These are phyloP conservation scores for Podospora australis DNA, from an alignment of 495 filamentous ascomycete genomes.

Conservation along the genomic window DNA sequence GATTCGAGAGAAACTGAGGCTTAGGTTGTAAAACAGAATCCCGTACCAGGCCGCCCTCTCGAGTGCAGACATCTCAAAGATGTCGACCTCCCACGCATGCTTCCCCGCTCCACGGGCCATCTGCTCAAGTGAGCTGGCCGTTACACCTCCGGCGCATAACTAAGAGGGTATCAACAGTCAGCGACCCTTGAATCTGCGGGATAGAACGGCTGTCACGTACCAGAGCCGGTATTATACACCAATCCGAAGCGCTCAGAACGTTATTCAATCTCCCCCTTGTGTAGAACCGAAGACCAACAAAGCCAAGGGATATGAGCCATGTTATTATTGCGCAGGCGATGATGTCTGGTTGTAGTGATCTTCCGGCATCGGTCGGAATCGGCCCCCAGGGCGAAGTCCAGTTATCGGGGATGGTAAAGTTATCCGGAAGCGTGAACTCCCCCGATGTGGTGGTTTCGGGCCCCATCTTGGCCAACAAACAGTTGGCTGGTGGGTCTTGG, in stretches of 20 bases:
- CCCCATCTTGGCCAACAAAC: too few species aligned
- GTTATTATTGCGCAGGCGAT: slow-evolving; percentile 22
- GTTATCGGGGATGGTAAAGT: background rate
- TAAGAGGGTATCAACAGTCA: background rate
- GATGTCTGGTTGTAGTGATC: slow-evolving; percentile 23
- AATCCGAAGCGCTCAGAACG: slow-evolving; percentile 22
- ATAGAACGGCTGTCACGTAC: too few species aligned
- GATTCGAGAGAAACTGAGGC: slow-evolving; percentile 22
- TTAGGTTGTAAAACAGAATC: slow-evolving; percentile 25
- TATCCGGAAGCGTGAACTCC: too few species aligned
- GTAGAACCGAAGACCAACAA: slow-evolving; percentile 27
- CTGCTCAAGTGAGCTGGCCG: slow-evolving; percentile 24
- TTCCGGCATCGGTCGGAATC: slow-evolving; percentile 13
- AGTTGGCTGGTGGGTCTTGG: too few species aligned
- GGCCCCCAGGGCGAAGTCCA: slow-evolving; percentile 3
- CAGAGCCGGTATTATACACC: slow-evolving; percentile 24
- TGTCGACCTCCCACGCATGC: slow-evolving; percentile 20
- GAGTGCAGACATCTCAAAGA: slow-evolving; percentile 8
- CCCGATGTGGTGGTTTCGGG: too few species aligned
- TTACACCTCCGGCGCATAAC: slow-evolving; percentile 22
- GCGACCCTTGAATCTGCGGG: too few species aligned
- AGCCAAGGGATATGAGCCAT: slow-evolving; percentile 18
- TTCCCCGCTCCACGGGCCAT: slow-evolving; percentile 18
- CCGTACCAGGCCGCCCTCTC: slow-evolving; percentile 23
- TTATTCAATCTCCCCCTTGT: slow-evolving; percentile 20